phyloP scores from a whole-genome alignment of 2,329 filamentous ascomycete genomes.

The Ascochyta pisi region DNA sequence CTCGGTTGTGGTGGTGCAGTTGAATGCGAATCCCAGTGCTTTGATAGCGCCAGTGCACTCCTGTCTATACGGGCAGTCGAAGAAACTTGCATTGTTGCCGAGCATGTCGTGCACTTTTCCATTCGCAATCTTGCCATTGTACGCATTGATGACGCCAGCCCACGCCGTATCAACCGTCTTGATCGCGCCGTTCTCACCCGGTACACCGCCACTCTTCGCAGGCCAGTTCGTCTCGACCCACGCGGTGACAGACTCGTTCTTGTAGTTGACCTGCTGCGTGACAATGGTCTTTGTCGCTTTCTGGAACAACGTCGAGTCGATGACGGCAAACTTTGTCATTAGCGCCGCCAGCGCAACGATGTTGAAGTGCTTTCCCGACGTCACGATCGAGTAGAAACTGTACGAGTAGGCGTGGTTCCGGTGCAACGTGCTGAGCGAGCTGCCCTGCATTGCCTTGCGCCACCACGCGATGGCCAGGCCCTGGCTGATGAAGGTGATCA shows the following conservation, averaged over 20 bases:
- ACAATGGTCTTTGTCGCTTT: slow-evolving; percentile 29
- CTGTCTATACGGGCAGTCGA: slow-evolving; percentile 28
- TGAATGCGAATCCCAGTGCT: slow-evolving; percentile 26
- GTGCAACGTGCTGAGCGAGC: slow-evolving; percentile 27
- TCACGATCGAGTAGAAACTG: slow-evolving; percentile 33
- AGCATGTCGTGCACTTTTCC: slow-evolving; percentile 31
- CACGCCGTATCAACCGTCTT: slow-evolving; percentile 30
- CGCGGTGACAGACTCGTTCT: slow-evolving; percentile 27
- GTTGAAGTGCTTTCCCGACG: slow-evolving; percentile 31
- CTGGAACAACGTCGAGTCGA: slow-evolving; percentile 35
- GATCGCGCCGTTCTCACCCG: slow-evolving; percentile 23
- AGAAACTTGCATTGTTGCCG: slow-evolving; percentile 23
- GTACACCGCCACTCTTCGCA: slow-evolving; percentile 26
- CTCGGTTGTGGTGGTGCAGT: slow-evolving; percentile 21
- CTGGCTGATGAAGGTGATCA: slow-evolving; percentile 32
- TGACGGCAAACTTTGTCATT: slow-evolving; percentile 36
- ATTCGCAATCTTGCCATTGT: slow-evolving; percentile 31
- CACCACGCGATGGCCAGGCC: slow-evolving; percentile 38
- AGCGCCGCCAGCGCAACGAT: slow-evolving; percentile 32
- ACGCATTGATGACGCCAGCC: slow-evolving; percentile 29
- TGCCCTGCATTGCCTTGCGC: slow-evolving; percentile 32
- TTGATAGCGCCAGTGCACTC: slow-evolving; percentile 27
- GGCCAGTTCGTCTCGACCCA: slow-evolving; percentile 30
- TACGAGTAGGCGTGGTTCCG: slow-evolving; percentile 34
- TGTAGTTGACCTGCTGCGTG: slow-evolving; percentile 27